Base-by-base conservation (phyloP, 2,329 filamentous ascomycete genomes). In the Berkeleyomyces basicola region DNA sequence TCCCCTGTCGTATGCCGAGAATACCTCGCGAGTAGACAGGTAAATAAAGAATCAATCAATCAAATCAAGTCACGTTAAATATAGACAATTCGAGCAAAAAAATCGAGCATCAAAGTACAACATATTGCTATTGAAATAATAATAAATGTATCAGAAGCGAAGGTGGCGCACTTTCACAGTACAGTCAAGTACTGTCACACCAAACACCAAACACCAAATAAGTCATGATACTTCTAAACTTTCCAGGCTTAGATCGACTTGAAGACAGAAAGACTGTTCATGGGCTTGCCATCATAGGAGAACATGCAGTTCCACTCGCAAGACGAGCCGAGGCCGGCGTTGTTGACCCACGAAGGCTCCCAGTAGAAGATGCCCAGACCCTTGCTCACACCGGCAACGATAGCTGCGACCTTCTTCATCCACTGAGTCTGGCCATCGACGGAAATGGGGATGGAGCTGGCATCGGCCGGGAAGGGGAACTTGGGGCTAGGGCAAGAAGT, bases 291-390 rank as follows among this genome's bases (percentile, higher is more conserved):
- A 75, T 76, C 2, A 82, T 79, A 2, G 75, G 75, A 66, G 61
- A 87, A 82, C 77, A 87, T 77, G 53, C 83, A 74, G 71, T 85
- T 86, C 67, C 82, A 82, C 16, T 75, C 74, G 69, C 85, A 87
- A 49, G 82, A 84, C 16, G 83, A 86, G 1, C 85, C 85, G 60
- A 88, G 71, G 0, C 72, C 78, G 9, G 79, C 78, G 71, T 87
- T 88, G 49, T 82, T 76, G 66, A 88, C 75, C 84, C 84, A 89
- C 0, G 81, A 82, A 0, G 85, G 85, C 70, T 90, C 86, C 86
- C 86, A 89, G 67, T 88, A 89, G 66, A 85, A 88, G 6, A 89
- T 53, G 0, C 85, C 86, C 37, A 74, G 71, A 0, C 83, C 83
- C 1, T 78, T 77, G 1, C 71, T 75, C 0, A 82, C 78, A 1